Base-by-base conservation (phyloP, 768 basidiomycete genomes). In the Mrakia blollopis region DNA sequence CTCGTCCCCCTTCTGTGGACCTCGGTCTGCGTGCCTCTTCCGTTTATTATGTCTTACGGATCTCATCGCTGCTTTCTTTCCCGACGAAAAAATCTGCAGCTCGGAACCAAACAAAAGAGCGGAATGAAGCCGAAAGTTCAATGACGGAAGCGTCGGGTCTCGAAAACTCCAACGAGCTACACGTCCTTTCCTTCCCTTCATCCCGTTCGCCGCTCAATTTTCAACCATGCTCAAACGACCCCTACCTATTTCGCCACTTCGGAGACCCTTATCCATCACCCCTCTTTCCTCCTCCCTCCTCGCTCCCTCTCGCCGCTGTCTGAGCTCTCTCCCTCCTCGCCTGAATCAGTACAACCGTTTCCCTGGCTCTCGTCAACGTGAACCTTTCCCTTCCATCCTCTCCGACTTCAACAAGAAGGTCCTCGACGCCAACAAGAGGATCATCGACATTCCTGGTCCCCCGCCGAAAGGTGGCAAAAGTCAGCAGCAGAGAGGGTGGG, bases 261-360 rank as follows among this genome's bases (percentile, higher is more conserved):
- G 47, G 35, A 60, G 1, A 75, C 63, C 44, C 60, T 50, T 74
- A n/a, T 10, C 63, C 10, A 44, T 35, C n/a, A 18, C 60, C 70
- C 60, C 70, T 72, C 52, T 28, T 28, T 14, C 25, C 62, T 30
- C 28, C 32, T 21, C 37, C 72, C 16, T 13, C 10, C 16, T 89
- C 86, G 2, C 39, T 54, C 18, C 18, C 89, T 86, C 85, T 90
- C 72, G 82, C 57, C 57, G 30, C 25, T 5, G 23, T 11, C 30
- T 52, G 7, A 16, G 5, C 60, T 63, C 44, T 21, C 35, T 63
- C 28, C 60, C 32, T 21, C 61, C 74, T n/a, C 74, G 57, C 9
- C 77, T 79, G 60, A 71, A 65, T 73, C 63, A 65, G 44, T 73
- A 73, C 72, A 73, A 73, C 41, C 72, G 72, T 13, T 73, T 73